Conservation (phyloP, 1,139 yeast species). For the Saccharomyces uvarum region DNA sequence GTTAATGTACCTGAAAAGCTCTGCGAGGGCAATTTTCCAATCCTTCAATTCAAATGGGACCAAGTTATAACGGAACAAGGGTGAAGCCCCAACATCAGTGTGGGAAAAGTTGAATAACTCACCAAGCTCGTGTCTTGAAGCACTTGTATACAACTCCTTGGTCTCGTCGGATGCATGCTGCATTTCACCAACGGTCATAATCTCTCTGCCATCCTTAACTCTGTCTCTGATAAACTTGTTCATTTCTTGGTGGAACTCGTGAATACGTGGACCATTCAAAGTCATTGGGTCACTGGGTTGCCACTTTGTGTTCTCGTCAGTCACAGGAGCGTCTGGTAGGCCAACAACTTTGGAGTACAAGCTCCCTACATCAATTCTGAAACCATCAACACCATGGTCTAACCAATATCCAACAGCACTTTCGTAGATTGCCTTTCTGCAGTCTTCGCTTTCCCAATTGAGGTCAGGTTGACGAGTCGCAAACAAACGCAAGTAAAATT, state of each 20-base stretch:
- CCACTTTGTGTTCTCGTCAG: constrained; percentile 33
- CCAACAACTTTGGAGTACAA: constrained; percentile 44
- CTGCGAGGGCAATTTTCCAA: constrained; percentile 38
- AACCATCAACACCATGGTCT: constrained; percentile 51
- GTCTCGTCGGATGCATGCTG: constrained; percentile 40
- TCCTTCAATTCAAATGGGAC: constrained; percentile 37
- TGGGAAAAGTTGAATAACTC: constrained; percentile 47
- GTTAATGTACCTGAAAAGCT: constrained; percentile 35
- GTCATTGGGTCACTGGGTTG: constrained; percentile 36
- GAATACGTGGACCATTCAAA: constrained; percentile 47
- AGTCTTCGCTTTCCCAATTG: constrained; percentile 51
- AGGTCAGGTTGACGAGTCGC: constrained; percentile 50
- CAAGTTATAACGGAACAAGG: constrained; percentile 34
- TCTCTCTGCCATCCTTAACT: constrained; percentile 44
- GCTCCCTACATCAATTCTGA: constrained; percentile 48
- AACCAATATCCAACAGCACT: constrained; percentile 48
- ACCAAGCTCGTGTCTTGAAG: constrained; percentile 43
- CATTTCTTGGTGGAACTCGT: constrained; percentile 52
- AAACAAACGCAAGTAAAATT: constrained; percentile 48
- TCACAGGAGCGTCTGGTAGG: constrained; percentile 36
- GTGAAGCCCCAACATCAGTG: constrained; percentile 39
- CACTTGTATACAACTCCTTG: constrained; percentile 43
- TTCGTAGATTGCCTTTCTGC: constrained; percentile 45
- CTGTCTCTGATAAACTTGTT: constrained; percentile 25
- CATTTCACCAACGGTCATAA: constrained; percentile 52